These are phyloP conservation scores for Globisporangium ultimum DNA, from an alignment of 352 stramenopile species.

Conservation along the genomic window DNA sequence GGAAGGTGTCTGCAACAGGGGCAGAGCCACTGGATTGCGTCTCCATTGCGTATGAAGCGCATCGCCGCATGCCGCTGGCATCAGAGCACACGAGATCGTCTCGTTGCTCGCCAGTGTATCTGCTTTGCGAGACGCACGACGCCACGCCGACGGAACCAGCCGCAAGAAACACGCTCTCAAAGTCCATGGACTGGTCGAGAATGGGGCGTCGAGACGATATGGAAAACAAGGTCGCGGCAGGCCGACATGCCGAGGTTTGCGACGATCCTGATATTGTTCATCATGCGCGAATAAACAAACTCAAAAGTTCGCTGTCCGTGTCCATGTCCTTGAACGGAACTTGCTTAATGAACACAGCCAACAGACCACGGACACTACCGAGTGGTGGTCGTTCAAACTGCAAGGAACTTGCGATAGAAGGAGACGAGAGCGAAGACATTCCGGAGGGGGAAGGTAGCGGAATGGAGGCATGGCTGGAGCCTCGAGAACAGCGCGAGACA, in stretches of 20 bases:
- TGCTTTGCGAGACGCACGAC: not conserved
- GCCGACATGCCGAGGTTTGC: too few species aligned
- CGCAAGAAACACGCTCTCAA: not conserved
- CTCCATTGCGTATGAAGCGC: conserved; percentile 5
- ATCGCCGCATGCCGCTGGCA: too few species aligned
- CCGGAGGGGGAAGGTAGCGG: not conserved
- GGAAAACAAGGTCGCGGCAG: too few species aligned
- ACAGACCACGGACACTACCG: too few species aligned
- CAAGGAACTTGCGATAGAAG: conserved; percentile 8
- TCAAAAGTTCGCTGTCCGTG: conserved; percentile 16
- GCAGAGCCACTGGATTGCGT: conserved; percentile 21
- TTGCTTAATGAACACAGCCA: not conserved
- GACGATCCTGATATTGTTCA: not conserved
- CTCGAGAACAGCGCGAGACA: not conserved
- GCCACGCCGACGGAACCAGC: too few species aligned
- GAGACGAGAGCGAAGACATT: not conserved
- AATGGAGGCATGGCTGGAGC: too few species aligned
- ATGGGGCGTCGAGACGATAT: not conserved
- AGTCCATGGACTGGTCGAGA: conserved; percentile 4
- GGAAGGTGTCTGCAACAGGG: not conserved
- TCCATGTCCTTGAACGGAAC: conserved; percentile 29
- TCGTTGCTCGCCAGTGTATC: too few species aligned
- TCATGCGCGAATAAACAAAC: conserved; percentile 10
- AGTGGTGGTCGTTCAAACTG: not conserved
- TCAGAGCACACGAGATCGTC: too few species aligned